Conservation (phyloP, 768 basidiomycete genomes). For the Hygrocybe punicea region DNA sequence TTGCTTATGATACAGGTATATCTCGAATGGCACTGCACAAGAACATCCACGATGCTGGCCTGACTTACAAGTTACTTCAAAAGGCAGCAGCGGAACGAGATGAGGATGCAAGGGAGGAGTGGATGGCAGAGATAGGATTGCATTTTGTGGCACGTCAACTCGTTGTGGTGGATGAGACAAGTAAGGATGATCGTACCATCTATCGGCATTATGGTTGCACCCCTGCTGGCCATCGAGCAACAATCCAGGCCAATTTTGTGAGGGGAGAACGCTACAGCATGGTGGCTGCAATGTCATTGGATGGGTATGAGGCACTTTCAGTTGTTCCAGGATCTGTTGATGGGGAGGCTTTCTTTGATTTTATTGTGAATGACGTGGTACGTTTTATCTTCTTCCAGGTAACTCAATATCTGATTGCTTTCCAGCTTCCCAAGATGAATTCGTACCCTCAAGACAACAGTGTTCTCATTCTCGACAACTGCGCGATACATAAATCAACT, state of each 20-base stretch:
- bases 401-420: background rate
- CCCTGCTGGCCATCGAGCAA: background rate
- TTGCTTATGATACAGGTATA: too few species aligned
- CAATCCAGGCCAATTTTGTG: background rate
- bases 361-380: background rate
- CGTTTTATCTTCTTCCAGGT: background rate
- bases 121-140: background rate
- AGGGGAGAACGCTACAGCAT: background rate
- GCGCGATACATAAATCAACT: background rate
- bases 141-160: background rate
- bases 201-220: background rate
- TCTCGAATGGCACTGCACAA: too few species aligned
- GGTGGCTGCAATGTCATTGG: background rate
- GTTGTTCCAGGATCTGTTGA: background rate
- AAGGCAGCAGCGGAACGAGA: too few species aligned
- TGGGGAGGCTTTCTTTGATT: too few species aligned
- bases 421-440: slow-evolving; percentile 27
- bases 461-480: slow-evolving; percentile 30
- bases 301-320: background rate
- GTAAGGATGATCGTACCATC: background rate
- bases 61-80: too few species aligned
- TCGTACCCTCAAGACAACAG: slow-evolving; percentile 22
- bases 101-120: too few species aligned
- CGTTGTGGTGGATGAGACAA: background rate
- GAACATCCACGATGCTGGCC: too few species aligned